Evolutionary conservation across 768 basidiomycete genomes (phyloP).

Genomic region (Lactifluus pinguis): DNA sequence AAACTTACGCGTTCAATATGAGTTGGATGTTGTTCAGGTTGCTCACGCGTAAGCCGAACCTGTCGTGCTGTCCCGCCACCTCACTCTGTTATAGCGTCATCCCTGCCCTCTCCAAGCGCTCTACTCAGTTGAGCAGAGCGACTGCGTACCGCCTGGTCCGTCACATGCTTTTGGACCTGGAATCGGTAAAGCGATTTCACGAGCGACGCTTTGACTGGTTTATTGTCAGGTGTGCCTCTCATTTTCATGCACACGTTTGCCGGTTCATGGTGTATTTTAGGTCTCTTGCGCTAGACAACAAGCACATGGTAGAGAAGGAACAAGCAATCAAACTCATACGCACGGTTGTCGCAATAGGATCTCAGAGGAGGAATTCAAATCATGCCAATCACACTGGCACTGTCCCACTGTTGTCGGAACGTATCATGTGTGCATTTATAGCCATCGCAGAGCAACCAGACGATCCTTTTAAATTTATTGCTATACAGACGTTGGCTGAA

Average conservation of each 20-base stretch:
- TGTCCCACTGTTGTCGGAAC: slow-evolving; percentile 64
- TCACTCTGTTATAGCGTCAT: slow-evolving; percentile 47
- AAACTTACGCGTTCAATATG: slow-evolving; percentile 67
- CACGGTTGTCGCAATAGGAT: slow-evolving; percentile 67
- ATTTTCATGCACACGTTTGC: slow-evolving; percentile 1
- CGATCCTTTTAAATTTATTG: slow-evolving; percentile 76
- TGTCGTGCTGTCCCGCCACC: neutral
- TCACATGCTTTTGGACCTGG: slow-evolving; percentile 61
- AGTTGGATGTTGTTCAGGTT: slow-evolving; percentile 59
- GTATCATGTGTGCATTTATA: slow-evolving; percentile 81
- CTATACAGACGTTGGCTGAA: slow-evolving; percentile 82
- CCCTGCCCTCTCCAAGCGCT: slow-evolving; percentile 67
- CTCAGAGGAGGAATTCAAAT: slow-evolving; percentile 41
- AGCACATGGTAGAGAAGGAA: slow-evolving; percentile 77
- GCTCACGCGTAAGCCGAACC: slow-evolving; percentile 58
- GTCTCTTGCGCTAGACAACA: slow-evolving; percentile 77
- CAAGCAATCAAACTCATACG: slow-evolving; percentile 89
- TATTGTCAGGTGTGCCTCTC: slow-evolving; percentile 63
- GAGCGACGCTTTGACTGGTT: slow-evolving; percentile 77
- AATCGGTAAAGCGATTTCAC: slow-evolving; percentile 58
- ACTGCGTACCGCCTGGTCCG: slow-evolving; percentile 79
- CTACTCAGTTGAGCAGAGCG: slow-evolving; percentile 65
- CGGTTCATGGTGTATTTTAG: slow-evolving; percentile 31
- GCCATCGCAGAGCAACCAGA: slow-evolving; percentile 90
- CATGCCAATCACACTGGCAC: slow-evolving; percentile 32